Evolutionary conservation across 352 stramenopile genomes (phyloP).

Genomic region (Globisporangium emineosum): DNA sequence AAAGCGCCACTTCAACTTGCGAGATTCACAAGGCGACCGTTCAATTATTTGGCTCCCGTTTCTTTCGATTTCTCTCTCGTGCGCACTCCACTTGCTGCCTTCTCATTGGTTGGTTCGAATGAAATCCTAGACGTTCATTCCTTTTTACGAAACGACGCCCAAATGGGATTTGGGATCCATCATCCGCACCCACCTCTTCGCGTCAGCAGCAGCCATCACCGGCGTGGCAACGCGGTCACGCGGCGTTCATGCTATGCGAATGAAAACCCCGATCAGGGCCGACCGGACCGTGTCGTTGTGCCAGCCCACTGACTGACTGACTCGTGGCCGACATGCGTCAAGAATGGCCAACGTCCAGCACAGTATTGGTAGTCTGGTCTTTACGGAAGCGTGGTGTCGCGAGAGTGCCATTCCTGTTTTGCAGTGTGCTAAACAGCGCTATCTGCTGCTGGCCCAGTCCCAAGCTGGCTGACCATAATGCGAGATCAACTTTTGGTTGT

Average conservation of each 20-base stretch:
- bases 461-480: background rate
- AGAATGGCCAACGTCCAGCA: too few relatives aligned
- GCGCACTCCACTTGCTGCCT: background rate
- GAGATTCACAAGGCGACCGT: background rate
- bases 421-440: too few relatives aligned
- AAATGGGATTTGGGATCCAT: background rate
- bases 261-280: background rate
- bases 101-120: background rate
- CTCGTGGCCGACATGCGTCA: background rate
- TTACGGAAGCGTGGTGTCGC: too few relatives aligned
- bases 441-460: too few relatives aligned
- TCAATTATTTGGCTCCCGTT: background rate
- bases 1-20: constrained; percentile 12
- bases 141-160: background rate
- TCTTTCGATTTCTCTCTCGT: constrained; percentile 11
- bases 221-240: background rate
- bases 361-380: too few relatives aligned
- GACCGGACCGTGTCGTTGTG: background rate
- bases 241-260: background rate
- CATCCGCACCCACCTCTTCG: constrained; percentile 9
- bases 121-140: background rate
- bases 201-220: background rate
- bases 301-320: background rate
- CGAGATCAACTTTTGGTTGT: too few relatives aligned
- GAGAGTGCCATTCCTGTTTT: too few relatives aligned